Percentiles rank a stretch among this genome's conserved stretches.
Conservation (phyloP, 495 filamentous ascomycete genomes). For the Cercophora newfieldiana region DNA sequence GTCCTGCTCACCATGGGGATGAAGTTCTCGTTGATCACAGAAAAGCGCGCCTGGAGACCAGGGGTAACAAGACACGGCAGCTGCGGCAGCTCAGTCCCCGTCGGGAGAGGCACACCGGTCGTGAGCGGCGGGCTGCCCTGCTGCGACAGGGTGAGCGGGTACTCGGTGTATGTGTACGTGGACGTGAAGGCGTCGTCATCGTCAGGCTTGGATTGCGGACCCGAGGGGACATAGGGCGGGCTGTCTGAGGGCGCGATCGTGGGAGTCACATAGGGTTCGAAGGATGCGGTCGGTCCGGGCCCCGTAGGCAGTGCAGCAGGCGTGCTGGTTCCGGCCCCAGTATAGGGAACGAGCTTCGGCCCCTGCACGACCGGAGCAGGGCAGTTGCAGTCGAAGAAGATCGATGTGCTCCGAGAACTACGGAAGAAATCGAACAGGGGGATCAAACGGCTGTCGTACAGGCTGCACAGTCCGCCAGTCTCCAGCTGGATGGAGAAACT, state of each 20-base stretch:
- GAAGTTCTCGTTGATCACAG: constrained; percentile 10
- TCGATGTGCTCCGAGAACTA: background rate
- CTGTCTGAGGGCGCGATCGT: background rate
- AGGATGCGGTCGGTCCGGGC: background rate
- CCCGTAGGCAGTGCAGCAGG: background rate
- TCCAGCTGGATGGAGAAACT: constrained; percentile 1
- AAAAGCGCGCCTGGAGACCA: background rate
- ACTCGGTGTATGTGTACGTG: constrained; percentile 6
- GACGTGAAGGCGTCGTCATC: constrained; percentile 6
- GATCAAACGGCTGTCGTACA: background rate
- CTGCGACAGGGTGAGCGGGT: background rate
- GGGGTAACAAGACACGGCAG: constrained; percentile 9
- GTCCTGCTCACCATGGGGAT: constrained; percentile 15
- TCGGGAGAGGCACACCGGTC: constrained; percentile 7
- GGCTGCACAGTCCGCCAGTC: background rate
- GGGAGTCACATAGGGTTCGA: background rate
- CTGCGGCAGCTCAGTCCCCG: constrained; percentile 4
- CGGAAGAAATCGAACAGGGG: background rate
- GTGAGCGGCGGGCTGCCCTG: constrained; percentile 1
- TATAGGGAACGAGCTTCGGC: background rate
- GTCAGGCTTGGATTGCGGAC: background rate
- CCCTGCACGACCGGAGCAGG: background rate
- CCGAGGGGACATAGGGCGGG: background rate
- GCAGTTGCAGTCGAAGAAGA: background rate
- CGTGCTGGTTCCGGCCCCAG: background rate